phyloP scores from a whole-genome alignment of 2,329 filamentous ascomycete genomes.

The Xylariales sp. region DNA sequence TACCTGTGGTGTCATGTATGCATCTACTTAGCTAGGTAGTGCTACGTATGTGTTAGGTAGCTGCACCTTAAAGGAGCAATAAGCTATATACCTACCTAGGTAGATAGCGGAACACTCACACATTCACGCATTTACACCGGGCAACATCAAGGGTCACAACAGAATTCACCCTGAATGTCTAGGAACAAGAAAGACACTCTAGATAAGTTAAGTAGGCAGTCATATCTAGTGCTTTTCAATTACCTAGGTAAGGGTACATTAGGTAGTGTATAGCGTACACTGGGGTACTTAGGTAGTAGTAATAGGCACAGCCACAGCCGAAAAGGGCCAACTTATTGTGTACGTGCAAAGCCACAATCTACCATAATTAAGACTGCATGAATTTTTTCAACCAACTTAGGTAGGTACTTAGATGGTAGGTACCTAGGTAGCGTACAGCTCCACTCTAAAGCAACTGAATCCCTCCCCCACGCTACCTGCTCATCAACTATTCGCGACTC shows the following conservation, averaged over 20 bases:
- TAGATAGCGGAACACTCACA: neutral
- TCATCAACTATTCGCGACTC: conserved; percentile 39
- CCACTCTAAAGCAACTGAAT: conserved; percentile 20
- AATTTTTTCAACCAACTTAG: neutral
- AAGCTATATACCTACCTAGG: neutral
- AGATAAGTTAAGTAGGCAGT: no score
- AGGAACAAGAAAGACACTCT: no score
- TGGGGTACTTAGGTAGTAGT: neutral
- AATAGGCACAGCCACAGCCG: neutral
- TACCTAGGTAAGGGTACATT: neutral
- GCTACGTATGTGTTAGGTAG: no score
- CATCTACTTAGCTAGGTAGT: no score
- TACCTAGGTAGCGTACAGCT: conserved; percentile 7
- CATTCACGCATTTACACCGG: no score
- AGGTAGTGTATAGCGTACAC: neutral
- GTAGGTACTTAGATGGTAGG: neutral
- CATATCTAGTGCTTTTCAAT: no score
- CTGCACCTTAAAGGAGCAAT: no score
- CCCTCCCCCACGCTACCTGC: conserved; percentile 35
- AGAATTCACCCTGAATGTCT: no score
- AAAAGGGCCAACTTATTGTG: no score
- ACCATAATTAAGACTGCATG: neutral
- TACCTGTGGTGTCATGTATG: no score
- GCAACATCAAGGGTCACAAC: no score
- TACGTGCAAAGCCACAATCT: neutral